phyloP scores from a whole-genome alignment of 768 basidiomycete genomes.

The Chalciporus piperatus region DNA sequence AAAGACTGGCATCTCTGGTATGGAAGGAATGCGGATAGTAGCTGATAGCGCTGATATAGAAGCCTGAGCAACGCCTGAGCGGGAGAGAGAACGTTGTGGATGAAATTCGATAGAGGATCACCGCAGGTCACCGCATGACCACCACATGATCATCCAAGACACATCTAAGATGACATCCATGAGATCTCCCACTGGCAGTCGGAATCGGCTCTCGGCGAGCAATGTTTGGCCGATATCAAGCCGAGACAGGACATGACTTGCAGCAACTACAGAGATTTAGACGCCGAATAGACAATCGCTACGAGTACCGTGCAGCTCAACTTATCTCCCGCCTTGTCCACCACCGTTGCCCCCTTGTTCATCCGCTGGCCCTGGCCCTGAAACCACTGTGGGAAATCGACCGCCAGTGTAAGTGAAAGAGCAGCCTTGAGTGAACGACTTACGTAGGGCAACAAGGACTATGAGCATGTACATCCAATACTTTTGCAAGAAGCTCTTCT shows the following conservation, averaged over 20 bases:
- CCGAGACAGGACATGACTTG: constrained; percentile 4
- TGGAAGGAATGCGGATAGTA: not conserved
- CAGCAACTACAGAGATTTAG: constrained; percentile 2
- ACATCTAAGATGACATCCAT: no score
- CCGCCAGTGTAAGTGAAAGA: not conserved
- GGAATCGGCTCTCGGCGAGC: constrained; percentile 5
- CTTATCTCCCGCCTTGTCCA: constrained; percentile 21
- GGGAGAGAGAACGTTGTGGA: no score
- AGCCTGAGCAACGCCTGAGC: not conserved
- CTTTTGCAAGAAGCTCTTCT: constrained; percentile 82
- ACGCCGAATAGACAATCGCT: not conserved
- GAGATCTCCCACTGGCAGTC: no score
- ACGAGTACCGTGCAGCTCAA: not conserved
- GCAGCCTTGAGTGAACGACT: constrained; percentile 26
- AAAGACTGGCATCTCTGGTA: constrained; percentile 33
- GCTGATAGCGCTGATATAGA: not conserved
- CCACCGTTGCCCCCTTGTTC: constrained; percentile 21
- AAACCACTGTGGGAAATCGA: constrained; percentile 20
- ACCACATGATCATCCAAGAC: no score
- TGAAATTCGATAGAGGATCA: no score
- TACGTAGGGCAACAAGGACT: constrained; percentile 55
- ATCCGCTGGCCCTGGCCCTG: constrained; percentile 30
- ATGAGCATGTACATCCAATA: constrained; percentile 85
- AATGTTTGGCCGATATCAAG: constrained; percentile 17
- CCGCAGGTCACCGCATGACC: no score